Evolutionary conservation across 257 asterid genomes (phyloP), one percentile per base, ranked within the genome.

Genomic region (Solanum tarijense): DNA sequence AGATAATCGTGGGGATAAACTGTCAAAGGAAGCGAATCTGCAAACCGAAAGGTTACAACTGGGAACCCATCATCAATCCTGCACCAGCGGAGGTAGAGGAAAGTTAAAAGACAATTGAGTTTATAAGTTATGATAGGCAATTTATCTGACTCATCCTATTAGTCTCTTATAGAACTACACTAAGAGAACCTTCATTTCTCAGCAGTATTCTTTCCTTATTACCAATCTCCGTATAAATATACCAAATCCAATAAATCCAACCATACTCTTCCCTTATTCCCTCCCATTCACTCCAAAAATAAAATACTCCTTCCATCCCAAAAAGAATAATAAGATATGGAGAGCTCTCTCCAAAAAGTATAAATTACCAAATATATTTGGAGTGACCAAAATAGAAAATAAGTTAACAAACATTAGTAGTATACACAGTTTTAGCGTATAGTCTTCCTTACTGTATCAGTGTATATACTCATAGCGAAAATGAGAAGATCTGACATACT

Each of bases 1-100:
- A 96, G 95, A 90, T 96, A 96, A 88, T 94, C 94, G 68, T 90
- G 97, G 74, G 99, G 98, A 92, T 92, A 92, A 79, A 96, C 98
- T 14, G 96, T 89, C 94, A 97, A 86, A 83, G 90, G 39, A 31
- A 95, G 94, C 8, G 95, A 91, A 78, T 90, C 90, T 86, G 92
- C 94, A 86, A 97, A 97, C 81, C 92, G 97, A 84, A 97, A 94
- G 75, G 87, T 96, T 38, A 97, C 94, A 86, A 91, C 94, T 88
- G 99, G 99, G 92, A 97, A 97, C 83, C 93, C 98, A 87, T 97
- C 97, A 89, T 97, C 96, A 75, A 97, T 73, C 79, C 98, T 97
- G 95, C 98, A 91, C 69, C 89, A 89, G 85, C 78, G 87, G 85
- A 74, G 39, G 83, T 87, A 87, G 84, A 16, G 29, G 48, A 43